Evolutionary conservation across 1,284 basidiomycete genomes (phyloP), one percentile per base, ranked within the genome.

Genomic region (Trichosporon sp.): DNA sequence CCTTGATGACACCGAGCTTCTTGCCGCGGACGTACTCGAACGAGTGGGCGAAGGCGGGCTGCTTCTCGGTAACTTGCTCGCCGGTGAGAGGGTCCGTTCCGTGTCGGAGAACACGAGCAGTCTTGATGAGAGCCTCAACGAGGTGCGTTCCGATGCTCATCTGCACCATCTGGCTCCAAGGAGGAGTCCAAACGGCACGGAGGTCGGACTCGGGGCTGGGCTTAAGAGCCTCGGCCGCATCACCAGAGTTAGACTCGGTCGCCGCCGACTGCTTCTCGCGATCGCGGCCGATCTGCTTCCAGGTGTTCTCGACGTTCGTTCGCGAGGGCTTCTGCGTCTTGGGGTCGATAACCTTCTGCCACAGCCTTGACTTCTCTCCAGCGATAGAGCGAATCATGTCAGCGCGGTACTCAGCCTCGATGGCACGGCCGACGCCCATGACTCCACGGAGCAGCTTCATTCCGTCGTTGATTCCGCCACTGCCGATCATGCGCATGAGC

Each of bases 21-120:
- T 89, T 88, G 0, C 95, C 95, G 19, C 91, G 87, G n/a, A 90
- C 78, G 75, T 96, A 97, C 80, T 98, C 95, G 76, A 97, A 97
- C 2, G 87, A 85, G 75, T 97, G 92, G 66, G 87, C 89, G 80
- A 99, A 95, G 0, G 95, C 95, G 0, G 92, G 91, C 72, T 98
- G 95, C 16, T 84, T 82, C 80, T 98, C 94, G 44, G 84, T 81
- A 13, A 65, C 60, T 31, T 16, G 2, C 25, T 63, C 62, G 31
- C 32, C 89, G 91, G 70, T 14, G 54, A 27, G 14, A 25, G 59
- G 66, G 33, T 63, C 56, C 31, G 69, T 1, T 81, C 85, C 58
- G 83, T 85, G 19, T 62, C 92, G 84, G 56, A 83, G 83, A n/a
- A 98, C 88, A 60, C 86, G 86, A 1, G 95, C 92, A 1, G 89